Evolutionary conservation across 768 basidiomycete genomes (phyloP), one percentile per base, ranked within the genome.

Genomic region (Dioszegia crocea): DNA sequence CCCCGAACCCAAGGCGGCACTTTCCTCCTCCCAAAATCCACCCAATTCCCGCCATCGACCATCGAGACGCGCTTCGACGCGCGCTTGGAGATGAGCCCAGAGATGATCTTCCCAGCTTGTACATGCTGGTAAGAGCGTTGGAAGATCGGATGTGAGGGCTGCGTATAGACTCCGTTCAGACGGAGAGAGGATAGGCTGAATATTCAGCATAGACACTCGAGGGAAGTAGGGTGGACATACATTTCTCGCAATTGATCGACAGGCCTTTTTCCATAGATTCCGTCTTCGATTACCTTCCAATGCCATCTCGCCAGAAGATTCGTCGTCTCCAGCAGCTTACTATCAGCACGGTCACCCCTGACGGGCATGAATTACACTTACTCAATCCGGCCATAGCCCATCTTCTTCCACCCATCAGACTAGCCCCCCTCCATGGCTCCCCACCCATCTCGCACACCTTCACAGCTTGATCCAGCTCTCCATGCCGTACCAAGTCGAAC

Each of bases 41-140:
- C 81, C 80, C 5, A 90, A 73, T 38, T 82, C 81, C 10, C 55
- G 47, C 60, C 61, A 69, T 26, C 57, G 38, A 17, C 50, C 39
- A 10, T 80, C 74, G 68, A 97, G 82, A 61, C 87, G 85, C 29
- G 80, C 81, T 44, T 85, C 86, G 71, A 87, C 83, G 59, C 88
- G 85, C 65, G 90, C 86, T 33, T 62, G 65, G 50, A 92, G 80
- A 58, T 89, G 86, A 0, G 89, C 90, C 96, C 96, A 99, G 0
- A 98, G 80, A 71, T 93, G 87, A 70, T 99, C 96, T 69, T 93
- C 89, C 93, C 94, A 98, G 21, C 88, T 87, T 31, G 85, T 79
- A 69, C 90, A 93, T 2, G 87, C 84, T 0, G 85, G 82, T 62
- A 87, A 85, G 1, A 80, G 75, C 82, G 85, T 45, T 81, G 83